phyloP scores from a whole-genome alignment of 176 grass and related monocot genomes.

The Oryza longistaminata region DNA sequence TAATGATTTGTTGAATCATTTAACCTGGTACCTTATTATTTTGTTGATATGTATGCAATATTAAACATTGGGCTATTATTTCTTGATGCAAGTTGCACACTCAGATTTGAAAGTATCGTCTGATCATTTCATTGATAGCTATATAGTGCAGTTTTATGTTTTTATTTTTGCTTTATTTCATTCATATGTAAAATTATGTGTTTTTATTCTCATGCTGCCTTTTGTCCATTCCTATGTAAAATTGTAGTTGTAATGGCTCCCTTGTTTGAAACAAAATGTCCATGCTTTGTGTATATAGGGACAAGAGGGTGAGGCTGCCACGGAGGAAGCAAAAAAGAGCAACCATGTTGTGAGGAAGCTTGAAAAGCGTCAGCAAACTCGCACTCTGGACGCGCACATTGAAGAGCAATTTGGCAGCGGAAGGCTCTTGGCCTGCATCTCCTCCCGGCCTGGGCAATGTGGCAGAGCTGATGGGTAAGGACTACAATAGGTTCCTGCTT shows the following conservation, averaged over 20 bases:
- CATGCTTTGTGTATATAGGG: constrained; percentile 3
- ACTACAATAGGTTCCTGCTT: background rate
- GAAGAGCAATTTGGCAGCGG: constrained; percentile 85
- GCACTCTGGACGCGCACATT: constrained; percentile 68
- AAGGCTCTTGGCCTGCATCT: constrained; percentile 77
- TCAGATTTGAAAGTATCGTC: background rate
- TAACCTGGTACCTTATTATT: background rate
- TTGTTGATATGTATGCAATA: background rate
- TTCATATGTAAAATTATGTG: background rate
- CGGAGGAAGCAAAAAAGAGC: constrained; percentile 83
- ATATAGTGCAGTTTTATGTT: background rate
- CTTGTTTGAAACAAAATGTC: background rate
- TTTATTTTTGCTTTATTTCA: background rate
- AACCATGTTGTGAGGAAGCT: constrained; percentile 72
- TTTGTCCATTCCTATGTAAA: background rate
- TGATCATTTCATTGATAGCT: background rate
- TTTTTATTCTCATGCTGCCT: background rate
- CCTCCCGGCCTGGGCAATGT: constrained; percentile 88
- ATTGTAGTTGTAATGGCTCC: background rate
- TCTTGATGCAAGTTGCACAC: background rate
- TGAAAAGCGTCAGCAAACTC: constrained; percentile 69
- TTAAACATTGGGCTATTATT: background rate
- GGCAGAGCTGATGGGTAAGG: constrained; percentile 81
- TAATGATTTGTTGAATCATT: background rate
- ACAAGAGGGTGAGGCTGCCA: constrained; percentile 34